phyloP scores from a whole-genome alignment of 2,329 filamentous ascomycete genomes.

The Phaeomoniella chlamydospora region DNA sequence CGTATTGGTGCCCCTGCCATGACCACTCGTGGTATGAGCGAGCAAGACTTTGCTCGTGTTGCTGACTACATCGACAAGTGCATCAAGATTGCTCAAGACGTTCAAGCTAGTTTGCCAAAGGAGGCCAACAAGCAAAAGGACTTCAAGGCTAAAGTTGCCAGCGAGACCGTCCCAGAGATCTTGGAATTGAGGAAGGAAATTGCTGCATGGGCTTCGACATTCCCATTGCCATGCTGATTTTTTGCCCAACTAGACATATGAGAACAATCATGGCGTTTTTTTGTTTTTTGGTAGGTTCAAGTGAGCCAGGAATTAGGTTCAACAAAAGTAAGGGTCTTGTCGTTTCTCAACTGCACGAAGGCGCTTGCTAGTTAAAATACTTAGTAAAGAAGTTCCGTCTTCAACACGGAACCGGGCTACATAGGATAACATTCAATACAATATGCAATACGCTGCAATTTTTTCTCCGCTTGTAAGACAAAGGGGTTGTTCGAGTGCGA shows the following conservation, averaged over 20 bases:
- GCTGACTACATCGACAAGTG: constrained; percentile 75
- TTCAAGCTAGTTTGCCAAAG: constrained; percentile 77
- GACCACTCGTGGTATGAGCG: constrained; percentile 87
- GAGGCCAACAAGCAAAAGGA: constrained; percentile 99
- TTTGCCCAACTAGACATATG: not conserved
- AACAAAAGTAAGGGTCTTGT: not conserved
- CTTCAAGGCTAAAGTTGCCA: constrained; percentile 85
- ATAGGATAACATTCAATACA: too few species aligned
- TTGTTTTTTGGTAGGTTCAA: not conserved
- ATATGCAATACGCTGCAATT: too few species aligned
- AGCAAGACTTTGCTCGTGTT: constrained; percentile 75
- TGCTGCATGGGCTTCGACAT: constrained; percentile 67
- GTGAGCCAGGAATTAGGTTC: not conserved
- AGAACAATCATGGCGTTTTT: not conserved
- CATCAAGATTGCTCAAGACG: constrained; percentile 69
- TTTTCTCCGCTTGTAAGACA: too few species aligned
- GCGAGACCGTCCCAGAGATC: constrained; percentile 68
- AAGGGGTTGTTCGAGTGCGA: too few species aligned
- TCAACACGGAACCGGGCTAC: not conserved
- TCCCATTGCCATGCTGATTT: constrained; percentile 81
- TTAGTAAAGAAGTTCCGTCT: not conserved
- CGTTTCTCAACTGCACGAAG: not conserved
- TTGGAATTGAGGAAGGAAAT: constrained; percentile 81
- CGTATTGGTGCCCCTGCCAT: constrained; percentile 94
- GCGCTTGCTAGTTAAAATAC: not conserved